Evolutionary conservation across 129 eudicot genomes (phyloP).

Genomic region (Saposhnikovia divaricata): DNA sequence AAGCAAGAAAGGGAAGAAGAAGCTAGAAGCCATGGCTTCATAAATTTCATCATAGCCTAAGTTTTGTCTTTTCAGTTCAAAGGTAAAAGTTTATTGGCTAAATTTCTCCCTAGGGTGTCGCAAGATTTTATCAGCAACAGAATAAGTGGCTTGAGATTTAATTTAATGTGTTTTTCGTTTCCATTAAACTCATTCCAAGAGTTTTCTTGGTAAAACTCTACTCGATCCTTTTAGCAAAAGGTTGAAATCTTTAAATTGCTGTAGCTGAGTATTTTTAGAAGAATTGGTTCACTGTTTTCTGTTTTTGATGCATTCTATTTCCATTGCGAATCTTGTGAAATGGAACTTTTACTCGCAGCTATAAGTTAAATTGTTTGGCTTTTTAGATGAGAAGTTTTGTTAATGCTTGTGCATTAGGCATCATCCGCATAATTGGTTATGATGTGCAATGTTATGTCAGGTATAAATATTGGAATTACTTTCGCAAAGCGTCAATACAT

Average conservation of each 20-base stretch:
- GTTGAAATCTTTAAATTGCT: not conserved
- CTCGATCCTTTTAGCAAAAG: not conserved
- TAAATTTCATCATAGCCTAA: not conserved
- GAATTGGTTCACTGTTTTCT: not conserved
- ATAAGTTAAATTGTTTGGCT: not conserved
- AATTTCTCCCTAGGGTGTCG: not conserved
- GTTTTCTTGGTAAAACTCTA: not conserved
- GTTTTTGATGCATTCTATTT: not conserved
- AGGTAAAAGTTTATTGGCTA: not conserved
- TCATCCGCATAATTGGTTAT: not conserved
- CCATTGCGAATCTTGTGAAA: not conserved
- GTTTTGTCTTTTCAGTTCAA: not conserved
- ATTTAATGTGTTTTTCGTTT: not conserved
- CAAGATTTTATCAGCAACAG: not conserved
- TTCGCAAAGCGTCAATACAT: not conserved
- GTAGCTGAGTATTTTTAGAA: not conserved
- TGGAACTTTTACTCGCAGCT: not conserved
- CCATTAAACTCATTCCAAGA: not conserved
- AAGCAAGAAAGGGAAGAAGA: conserved; percentile 58
- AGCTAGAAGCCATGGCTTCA: conserved; percentile 29
- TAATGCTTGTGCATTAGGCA: not conserved
- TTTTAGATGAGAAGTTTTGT: not conserved
- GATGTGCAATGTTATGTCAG: too few relatives aligned
- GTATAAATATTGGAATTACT: too few relatives aligned
- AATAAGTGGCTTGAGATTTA: not conserved